Percentiles rank a stretch among this genome's conserved stretches.
These are phyloP conservation scores for Penicillium occitanis DNA, from an alignment of 2,329 filamentous ascomycete genomes.

Conservation along the genomic window DNA sequence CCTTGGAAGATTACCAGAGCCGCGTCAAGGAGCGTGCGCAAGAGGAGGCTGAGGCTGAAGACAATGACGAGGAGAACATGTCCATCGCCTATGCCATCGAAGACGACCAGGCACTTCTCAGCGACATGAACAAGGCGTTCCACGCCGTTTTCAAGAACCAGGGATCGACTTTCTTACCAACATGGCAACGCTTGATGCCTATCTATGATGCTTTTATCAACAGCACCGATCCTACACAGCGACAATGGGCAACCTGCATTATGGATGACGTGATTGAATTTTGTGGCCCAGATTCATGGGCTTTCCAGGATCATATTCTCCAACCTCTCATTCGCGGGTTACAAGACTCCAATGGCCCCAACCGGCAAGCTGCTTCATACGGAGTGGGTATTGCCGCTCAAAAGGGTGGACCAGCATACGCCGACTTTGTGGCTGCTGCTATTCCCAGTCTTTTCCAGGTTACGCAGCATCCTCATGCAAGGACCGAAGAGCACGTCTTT, in stretches of 20 bases:
- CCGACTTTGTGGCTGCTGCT: slow-evolving; percentile 78
- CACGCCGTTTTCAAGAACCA: slow-evolving; percentile 99
- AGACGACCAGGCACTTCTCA: slow-evolving; percentile 92
- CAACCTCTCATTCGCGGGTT: slow-evolving; percentile 84
- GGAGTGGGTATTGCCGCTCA: slow-evolving; percentile 94
- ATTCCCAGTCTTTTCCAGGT: slow-evolving; percentile 82
- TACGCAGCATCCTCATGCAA: slow-evolving; percentile 74
- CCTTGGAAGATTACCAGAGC: slow-evolving; percentile 88
- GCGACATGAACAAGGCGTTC: slow-evolving; percentile 99
- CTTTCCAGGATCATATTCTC: slow-evolving; percentile 82
- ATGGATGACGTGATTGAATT: slow-evolving; percentile 98
- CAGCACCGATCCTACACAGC: slow-evolving; percentile 79
- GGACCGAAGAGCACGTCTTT: slow-evolving; percentile 90
- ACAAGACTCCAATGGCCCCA: slow-evolving; percentile 80
- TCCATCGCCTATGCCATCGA: slow-evolving; percentile 89
- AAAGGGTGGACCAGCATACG: slow-evolving; percentile 83
- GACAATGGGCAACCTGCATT: slow-evolving; percentile 98
- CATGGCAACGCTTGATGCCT: slow-evolving; percentile 81
- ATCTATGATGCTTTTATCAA: slow-evolving; percentile 85
- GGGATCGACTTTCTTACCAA: slow-evolving; percentile 74
- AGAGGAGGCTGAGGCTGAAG: slow-evolving; percentile 78
- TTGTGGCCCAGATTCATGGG: slow-evolving; percentile 83
- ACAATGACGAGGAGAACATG: slow-evolving; percentile 85
- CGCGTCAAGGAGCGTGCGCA: slow-evolving; percentile 81
- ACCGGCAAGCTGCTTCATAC: slow-evolving; percentile 93